Conservation (phyloP, 2,329 filamentous ascomycete genomes). For the Domatiomyces globalis region DNA sequence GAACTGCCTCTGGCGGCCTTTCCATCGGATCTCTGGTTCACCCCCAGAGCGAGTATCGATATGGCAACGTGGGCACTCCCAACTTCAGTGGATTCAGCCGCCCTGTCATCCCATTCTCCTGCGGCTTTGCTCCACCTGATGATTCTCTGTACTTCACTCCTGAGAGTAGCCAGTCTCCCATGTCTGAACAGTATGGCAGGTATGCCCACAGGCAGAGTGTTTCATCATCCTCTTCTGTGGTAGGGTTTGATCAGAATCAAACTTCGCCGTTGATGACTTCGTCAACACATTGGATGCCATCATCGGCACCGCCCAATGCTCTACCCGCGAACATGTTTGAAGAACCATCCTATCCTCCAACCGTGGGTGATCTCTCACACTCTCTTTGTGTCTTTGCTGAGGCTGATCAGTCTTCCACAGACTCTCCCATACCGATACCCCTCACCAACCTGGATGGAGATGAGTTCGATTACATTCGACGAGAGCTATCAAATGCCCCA, state of each 20-base stretch:
- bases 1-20: constrained; percentile 14
- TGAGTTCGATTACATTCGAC: constrained; percentile 26
- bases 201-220: constrained; percentile 16
- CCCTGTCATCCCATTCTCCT: constrained; percentile 10
- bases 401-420: constrained; percentile 21
- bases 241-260: constrained; percentile 13
- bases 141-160: constrained; percentile 18
- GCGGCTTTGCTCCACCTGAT: constrained; percentile 13
- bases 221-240: constrained; percentile 18
- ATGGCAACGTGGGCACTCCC: constrained; percentile 11
- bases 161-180: constrained; percentile 18
- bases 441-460: constrained; percentile 27
- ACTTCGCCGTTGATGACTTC: constrained; percentile 15
- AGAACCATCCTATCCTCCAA: constrained; percentile 13
- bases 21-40: constrained; percentile 19
- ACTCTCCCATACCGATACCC: constrained; percentile 26
- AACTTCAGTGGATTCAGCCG: constrained; percentile 10
- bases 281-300: constrained; percentile 13
- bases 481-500: constrained; percentile 24
- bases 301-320: constrained; percentile 15
- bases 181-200: constrained; percentile 16
- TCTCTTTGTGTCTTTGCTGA: constrained; percentile 16
- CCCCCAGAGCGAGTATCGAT: constrained; percentile 14
- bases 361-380: constrained; percentile 16
- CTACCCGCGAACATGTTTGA: constrained; percentile 16